A percentile compares a stretch with the other conserved stretches of the same genome.
Evolutionary conservation across 148 eudicot species (phyloP).

Genomic region (Cornus controversa): DNA sequence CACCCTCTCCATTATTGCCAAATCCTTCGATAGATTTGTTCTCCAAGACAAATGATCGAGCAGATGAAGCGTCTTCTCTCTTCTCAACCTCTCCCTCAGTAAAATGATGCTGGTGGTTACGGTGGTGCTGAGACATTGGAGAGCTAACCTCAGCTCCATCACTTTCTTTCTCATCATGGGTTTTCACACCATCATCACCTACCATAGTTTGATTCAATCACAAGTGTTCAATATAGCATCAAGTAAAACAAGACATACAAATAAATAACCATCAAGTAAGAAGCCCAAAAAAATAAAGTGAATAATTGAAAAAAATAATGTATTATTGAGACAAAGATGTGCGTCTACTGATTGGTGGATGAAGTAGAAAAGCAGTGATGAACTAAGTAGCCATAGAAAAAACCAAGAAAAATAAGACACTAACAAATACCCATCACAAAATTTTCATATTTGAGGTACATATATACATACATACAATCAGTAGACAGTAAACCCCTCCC

Average conservation of each 20-base stretch:
- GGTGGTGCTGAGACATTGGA: conserved; percentile 38
- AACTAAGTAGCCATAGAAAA: conserved; percentile 5
- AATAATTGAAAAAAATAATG: conserved; percentile 3
- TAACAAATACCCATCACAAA: conserved; percentile 17
- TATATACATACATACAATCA: background rate
- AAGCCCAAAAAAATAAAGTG: conserved; percentile 9
- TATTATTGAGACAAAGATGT: background rate
- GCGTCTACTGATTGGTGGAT: background rate
- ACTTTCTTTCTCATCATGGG: conserved; percentile 51
- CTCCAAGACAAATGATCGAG: conserved; percentile 12
- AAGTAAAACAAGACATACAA: conserved; percentile 14
- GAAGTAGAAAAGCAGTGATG: background rate
- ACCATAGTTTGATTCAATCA: conserved; percentile 45
- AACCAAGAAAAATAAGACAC: conserved; percentile 14
- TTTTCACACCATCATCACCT: conserved; percentile 55
- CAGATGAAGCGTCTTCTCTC: conserved; percentile 19
- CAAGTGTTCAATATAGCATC: conserved; percentile 6
- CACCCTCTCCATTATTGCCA: conserved; percentile 22
- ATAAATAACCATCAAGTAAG: conserved; percentile 23
- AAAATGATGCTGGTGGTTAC: conserved; percentile 21
- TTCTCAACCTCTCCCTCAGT: conserved; percentile 36
- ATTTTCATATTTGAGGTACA: background rate
- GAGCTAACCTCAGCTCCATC: conserved; percentile 51
- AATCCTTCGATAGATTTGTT: conserved; percentile 8
- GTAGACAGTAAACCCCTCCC: too few species aligned